Percentiles rank a stretch among this genome's conserved stretches.
phyloP scores from a whole-genome alignment of 257 asterid genomes.

The Scutellaria minor region DNA sequence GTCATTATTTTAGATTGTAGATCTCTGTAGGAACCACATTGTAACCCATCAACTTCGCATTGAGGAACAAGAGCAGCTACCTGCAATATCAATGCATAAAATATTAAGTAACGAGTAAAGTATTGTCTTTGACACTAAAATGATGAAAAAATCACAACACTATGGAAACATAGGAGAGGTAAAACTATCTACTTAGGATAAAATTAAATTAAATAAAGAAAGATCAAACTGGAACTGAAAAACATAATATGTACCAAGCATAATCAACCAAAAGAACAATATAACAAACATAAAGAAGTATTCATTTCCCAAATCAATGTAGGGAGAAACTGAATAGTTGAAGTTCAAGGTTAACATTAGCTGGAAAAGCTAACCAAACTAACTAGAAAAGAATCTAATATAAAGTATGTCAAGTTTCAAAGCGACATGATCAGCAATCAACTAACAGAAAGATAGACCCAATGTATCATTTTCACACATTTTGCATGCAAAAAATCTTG shows the following conservation, averaged over 20 bases:
- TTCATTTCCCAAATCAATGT: background rate
- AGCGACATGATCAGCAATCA: background rate
- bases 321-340: background rate
- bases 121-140: background rate
- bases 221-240: constrained; percentile 20
- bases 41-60: constrained; percentile 61
- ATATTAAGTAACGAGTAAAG: background rate
- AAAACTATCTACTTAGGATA: background rate
- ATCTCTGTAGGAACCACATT: constrained; percentile 55
- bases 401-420: background rate
- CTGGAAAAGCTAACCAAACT: background rate
- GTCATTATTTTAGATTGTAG: constrained; percentile 77
- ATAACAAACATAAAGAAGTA: background rate
- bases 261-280: constrained; percentile 1
- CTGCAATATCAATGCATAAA: constrained; percentile 51
- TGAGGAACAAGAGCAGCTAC: constrained; percentile 99
- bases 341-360: background rate
- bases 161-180: background rate
- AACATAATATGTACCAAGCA: constrained; percentile 9
- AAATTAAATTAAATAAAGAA: background rate
- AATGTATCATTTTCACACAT: constrained; percentile 12
- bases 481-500: background rate
- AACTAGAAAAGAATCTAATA: background rate
- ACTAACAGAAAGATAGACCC: background rate
- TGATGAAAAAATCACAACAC: background rate